These are phyloP conservation scores for Erysimum cheiri DNA, from an alignment of 441 rosid genomes.

Conservation along the genomic window DNA sequence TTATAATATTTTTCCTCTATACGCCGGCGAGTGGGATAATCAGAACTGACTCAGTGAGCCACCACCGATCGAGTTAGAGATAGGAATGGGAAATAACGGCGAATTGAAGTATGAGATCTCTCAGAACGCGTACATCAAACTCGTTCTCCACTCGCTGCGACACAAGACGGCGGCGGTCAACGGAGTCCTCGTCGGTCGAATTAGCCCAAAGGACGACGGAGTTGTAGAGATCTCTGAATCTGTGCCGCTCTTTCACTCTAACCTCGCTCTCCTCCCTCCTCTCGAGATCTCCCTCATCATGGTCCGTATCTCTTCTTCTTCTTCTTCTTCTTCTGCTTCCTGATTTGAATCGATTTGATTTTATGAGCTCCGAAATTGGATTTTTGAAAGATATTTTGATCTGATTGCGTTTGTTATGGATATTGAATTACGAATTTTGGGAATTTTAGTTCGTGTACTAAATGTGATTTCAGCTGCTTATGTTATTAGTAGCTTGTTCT, in stretches of 20 bases:
- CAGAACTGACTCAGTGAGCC: constrained; percentile 31
- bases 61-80: constrained; percentile 38
- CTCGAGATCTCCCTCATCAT: constrained; percentile 94
- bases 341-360: constrained; percentile 23
- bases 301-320: constrained; percentile 55
- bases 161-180: constrained; percentile 85
- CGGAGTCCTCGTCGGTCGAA: constrained; percentile 77
- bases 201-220: constrained; percentile 52
- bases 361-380: constrained; percentile 1
- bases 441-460: neutral
- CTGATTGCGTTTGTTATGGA: constrained; percentile 7
- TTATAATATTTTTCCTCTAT: neutral
- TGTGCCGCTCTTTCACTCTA: constrained; percentile 91
- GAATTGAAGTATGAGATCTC: constrained; percentile 73
- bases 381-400: neutral
- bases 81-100: constrained; percentile 49
- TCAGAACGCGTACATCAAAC: constrained; percentile 87
- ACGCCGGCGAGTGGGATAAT: constrained; percentile 30
- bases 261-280: constrained; percentile 85
- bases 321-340: neutral
- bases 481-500: constrained; percentile 12
- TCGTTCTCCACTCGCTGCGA: constrained; percentile 82
- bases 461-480: neutral
- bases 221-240: constrained; percentile 79
- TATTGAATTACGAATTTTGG: constrained; percentile 4